A percentile compares a stretch with the other conserved stretches of the same genome.
phyloP scores from a whole-genome alignment of 345 rosid species.

The Ceriops tagal region DNA sequence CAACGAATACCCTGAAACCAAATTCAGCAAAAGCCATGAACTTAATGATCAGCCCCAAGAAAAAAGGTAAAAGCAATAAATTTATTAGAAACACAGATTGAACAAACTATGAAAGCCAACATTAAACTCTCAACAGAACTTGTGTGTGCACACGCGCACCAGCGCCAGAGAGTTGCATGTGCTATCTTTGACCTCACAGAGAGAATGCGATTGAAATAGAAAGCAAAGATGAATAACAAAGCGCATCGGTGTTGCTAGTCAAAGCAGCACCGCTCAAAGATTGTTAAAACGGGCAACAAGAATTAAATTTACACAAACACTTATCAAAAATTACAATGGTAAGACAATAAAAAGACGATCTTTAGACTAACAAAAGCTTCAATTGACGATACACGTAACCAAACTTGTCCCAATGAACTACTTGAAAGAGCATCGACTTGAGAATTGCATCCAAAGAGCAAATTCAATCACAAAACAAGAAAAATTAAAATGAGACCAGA shows the following conservation, averaged over 20 bases:
- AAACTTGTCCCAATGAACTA: background rate
- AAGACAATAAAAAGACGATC: background rate
- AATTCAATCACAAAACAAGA: background rate
- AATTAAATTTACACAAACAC: too few species aligned
- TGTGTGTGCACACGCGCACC: too few species aligned
- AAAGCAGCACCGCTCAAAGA: too few species aligned
- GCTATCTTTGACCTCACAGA: too few species aligned
- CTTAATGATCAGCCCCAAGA: background rate
- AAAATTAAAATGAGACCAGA: background rate
- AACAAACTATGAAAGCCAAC: too few species aligned
- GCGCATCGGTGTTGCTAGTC: too few species aligned
- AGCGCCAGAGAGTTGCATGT: too few species aligned
- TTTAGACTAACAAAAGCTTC: slow-evolving; percentile 7
- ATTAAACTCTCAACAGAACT: too few species aligned
- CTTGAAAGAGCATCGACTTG: slow-evolving; percentile 6
- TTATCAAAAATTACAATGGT: background rate
- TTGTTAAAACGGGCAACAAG: too few species aligned
- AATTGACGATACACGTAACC: slow-evolving; percentile 5
- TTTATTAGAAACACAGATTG: background rate
- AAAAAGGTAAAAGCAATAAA: background rate
- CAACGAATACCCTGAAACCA: slow-evolving; percentile 40
- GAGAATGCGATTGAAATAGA: too few species aligned
- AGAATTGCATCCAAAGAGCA: slow-evolving; percentile 11
- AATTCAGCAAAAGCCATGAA: slow-evolving; percentile 6
- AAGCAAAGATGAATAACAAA: too few species aligned